Evolutionary conservation across 2,329 filamentous ascomycete genomes (phyloP).

Genomic region (Herpotrichia juniperi): DNA sequence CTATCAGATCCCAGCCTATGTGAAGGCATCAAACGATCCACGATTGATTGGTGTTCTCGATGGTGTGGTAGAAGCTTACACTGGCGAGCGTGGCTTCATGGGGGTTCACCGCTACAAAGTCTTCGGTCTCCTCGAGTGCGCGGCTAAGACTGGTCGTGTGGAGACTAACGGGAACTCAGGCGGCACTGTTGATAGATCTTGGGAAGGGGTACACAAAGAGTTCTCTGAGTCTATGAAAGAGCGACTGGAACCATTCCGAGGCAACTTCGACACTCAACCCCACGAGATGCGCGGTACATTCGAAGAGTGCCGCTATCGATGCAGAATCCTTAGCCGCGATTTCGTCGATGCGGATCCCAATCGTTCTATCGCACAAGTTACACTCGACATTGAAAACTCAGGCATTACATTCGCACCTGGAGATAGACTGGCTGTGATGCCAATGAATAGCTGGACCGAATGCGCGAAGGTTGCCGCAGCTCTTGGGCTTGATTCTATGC

Average conservation of each 20-base stretch:
- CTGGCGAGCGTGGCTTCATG: constrained; percentile 63
- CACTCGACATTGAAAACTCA: constrained; percentile 59
- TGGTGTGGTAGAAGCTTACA: constrained; percentile 62
- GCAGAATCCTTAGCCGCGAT: constrained; percentile 53
- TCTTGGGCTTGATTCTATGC: constrained; percentile 55
- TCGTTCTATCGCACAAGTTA: constrained; percentile 57
- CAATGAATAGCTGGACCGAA: constrained; percentile 61
- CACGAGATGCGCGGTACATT: constrained; percentile 62
- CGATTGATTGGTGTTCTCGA: constrained; percentile 60
- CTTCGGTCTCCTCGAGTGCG: constrained; percentile 61
- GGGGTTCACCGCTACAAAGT: constrained; percentile 64
- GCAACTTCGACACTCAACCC: constrained; percentile 55
- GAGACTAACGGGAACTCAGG: constrained; percentile 38
- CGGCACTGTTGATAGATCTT: constrained; percentile 25
- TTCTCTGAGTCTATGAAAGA: constrained; percentile 63
- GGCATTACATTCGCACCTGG: constrained; percentile 62
- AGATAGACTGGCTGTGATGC: constrained; percentile 61
- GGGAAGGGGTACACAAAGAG: constrained; percentile 35
- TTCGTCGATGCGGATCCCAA: constrained; percentile 55
- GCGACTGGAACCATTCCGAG: constrained; percentile 57
- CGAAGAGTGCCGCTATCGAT: constrained; percentile 60
- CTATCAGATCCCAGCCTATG: constrained; percentile 61
- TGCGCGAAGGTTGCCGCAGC: constrained; percentile 61
- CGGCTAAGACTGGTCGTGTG: constrained; percentile 59
- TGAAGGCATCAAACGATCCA: constrained; percentile 57